phyloP scores from a whole-genome alignment of 805 yeast species.

The Myxozyma lipomycoides region DNA sequence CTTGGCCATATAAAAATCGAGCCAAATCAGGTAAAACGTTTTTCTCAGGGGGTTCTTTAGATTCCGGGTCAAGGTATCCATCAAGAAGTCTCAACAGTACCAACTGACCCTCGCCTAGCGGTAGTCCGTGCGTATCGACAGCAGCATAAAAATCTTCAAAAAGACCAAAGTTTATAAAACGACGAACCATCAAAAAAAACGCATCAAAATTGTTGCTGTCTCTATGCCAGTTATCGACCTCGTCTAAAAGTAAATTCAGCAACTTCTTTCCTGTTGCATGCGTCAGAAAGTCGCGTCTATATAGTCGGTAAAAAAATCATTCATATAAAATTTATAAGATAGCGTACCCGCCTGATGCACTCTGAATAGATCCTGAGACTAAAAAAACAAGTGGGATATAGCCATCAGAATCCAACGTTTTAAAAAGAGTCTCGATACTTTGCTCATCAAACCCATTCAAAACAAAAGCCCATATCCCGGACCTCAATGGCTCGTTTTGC shows the following conservation, averaged over 20 bases:
- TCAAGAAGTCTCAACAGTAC: conserved; percentile 15
- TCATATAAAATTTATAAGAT: too few relatives aligned
- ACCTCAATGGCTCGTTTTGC: not conserved
- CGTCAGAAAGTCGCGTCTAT: not conserved
- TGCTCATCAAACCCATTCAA: not conserved
- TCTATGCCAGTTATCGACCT: conserved; percentile 13
- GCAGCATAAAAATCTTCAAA: not conserved
- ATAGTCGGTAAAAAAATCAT: too few relatives aligned
- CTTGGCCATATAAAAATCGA: too few relatives aligned
- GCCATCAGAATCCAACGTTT: not conserved
- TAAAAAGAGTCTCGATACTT: not conserved
- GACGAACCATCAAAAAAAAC: conserved; percentile 6
- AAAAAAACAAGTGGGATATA: too few relatives aligned
- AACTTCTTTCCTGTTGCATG: not conserved
- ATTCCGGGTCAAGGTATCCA: too few relatives aligned
- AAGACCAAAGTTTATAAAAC: not conserved
- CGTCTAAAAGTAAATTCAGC: not conserved
- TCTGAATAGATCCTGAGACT: too few relatives aligned
- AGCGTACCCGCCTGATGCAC: too few relatives aligned
- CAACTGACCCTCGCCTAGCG: conserved; percentile 5
- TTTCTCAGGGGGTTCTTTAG: too few relatives aligned
- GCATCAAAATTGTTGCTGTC: conserved; percentile 15
- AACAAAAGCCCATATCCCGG: not conserved
- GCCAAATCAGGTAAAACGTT: too few relatives aligned
- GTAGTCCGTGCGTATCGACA: not conserved